Conservation (phyloP, 2,329 filamentous ascomycete genomes). For the Lomentospora prolificans region DNA sequence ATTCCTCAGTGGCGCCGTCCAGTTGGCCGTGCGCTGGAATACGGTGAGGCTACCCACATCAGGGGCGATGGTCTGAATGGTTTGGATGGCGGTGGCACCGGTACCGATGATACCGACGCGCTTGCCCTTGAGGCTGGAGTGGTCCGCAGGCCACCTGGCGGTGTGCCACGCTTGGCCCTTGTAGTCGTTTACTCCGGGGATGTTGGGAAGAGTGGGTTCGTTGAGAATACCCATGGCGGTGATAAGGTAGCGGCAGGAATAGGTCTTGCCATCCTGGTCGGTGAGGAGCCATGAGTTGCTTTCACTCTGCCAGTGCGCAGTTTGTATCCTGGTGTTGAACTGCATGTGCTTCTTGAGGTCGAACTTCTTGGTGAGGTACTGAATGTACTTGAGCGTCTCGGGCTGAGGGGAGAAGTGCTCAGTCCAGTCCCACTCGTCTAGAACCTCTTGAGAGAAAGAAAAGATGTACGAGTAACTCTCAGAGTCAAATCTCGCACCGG, state of each 20-base stretch:
- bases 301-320: slow-evolving; percentile 18
- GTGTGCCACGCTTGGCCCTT: slow-evolving; percentile 48
- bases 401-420: slow-evolving; percentile 23
- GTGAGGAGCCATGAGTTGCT: slow-evolving; percentile 18
- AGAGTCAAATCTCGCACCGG: slow-evolving; percentile 28
- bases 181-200: slow-evolving; percentile 45
- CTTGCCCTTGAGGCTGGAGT: slow-evolving; percentile 33
- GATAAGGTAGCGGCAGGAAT: slow-evolving; percentile 30
- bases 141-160: slow-evolving; percentile 45
- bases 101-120: slow-evolving; percentile 51
- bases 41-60: slow-evolving; percentile 45
- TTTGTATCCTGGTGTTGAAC: slow-evolving; percentile 20
- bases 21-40: slow-evolving; percentile 55
- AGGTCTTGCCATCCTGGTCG: slow-evolving; percentile 16
- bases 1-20: slow-evolving; percentile 52
- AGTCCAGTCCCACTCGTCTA: slow-evolving; percentile 31
- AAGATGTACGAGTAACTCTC: slow-evolving; percentile 31
- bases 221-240: slow-evolving; percentile 59
- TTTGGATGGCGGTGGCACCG: slow-evolving; percentile 50
- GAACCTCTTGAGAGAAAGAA: slow-evolving; percentile 28
- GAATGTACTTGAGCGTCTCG: slow-evolving; percentile 32
- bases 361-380: slow-evolving; percentile 29
- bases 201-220: slow-evolving; percentile 53
- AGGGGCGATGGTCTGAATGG: slow-evolving; percentile 41
- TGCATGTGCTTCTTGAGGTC: slow-evolving; percentile 28